Evolutionary conservation across 2,329 filamentous ascomycete genomes (phyloP).

Genomic region (Apiospora malaysiana): DNA sequence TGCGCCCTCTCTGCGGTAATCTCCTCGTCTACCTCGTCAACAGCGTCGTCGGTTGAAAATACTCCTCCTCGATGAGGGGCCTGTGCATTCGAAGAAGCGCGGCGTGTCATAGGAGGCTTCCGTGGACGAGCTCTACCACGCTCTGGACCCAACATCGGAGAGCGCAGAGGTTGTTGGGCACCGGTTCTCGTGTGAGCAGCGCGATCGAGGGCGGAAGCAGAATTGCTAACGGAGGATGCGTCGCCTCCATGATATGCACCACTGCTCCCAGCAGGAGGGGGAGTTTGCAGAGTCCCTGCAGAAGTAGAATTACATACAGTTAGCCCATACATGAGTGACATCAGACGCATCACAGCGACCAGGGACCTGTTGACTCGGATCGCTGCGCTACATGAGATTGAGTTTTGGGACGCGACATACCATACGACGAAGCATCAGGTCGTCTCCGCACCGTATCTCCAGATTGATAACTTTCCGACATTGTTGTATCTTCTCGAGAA

Average conservation of each 20-base stretch:
- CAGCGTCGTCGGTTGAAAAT: conserved; percentile 91
- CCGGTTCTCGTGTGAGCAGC: conserved; percentile 43
- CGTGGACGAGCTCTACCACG: conserved; percentile 61
- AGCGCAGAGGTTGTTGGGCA: conserved; percentile 44
- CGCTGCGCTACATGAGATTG: conserved; percentile 19
- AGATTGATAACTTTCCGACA: conserved; percentile 62
- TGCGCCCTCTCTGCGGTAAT: conserved; percentile 52
- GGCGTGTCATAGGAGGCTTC: conserved; percentile 76
- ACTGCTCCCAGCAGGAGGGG: conserved; percentile 32
- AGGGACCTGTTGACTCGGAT: conserved; percentile 9
- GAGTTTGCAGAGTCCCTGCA: conserved; percentile 44
- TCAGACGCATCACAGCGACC: conserved; percentile 7
- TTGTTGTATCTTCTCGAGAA: conserved; percentile 47
- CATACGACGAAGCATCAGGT: conserved; percentile 35
- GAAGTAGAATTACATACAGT: conserved; percentile 27
- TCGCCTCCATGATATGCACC: conserved; percentile 10
- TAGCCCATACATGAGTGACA: conserved; percentile 29
- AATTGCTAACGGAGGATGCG: conserved; percentile 38
- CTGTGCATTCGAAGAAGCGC: conserved; percentile 73
- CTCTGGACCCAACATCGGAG: conserved; percentile 52
- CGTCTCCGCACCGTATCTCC: conserved; percentile 65
- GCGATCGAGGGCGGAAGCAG: conserved; percentile 45
- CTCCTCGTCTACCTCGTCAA: conserved; percentile 79
- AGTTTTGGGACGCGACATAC: conserved; percentile 20
- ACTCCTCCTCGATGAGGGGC: conserved; percentile 81